Base-by-base conservation (phyloP, 2,329 filamentous ascomycete species). In the Ascochyta fabae region DNA sequence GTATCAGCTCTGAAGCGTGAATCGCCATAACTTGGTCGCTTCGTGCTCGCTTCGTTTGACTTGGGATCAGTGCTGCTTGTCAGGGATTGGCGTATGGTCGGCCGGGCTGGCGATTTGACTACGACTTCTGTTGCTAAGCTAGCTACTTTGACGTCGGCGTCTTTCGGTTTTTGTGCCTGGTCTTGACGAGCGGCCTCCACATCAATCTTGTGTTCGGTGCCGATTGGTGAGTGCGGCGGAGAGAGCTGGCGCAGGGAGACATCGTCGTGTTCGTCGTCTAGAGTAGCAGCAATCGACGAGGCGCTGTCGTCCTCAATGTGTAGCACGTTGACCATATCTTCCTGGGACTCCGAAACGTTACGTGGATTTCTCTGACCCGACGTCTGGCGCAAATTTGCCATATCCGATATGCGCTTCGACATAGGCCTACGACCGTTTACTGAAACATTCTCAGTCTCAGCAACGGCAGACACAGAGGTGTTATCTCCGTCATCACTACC, bases 231-330 rank as follows among this genome's bases (percentile, higher is more conserved):
- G 13, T 62, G 59, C 15, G 64, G 54, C 15, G 65, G 66, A 6
- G 73, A 72, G 1, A 75, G 53, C 7, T 68, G 56, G 16, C 68
- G 67, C 24, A 75, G 33, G 2, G 75, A 75, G 6, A 71, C 58
- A 10, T 74, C 67, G n/a, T 82, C 81, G 24, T 61, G 33, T 26
- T 87, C 82, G 53, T 89, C 87, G 15, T 88, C 87, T 65, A 88
- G 83, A 0, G 79, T 81, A 23, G 80, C 80, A 13, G 77, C 80
- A 42, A 81, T 59, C n/a, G 80, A 82, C 10, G 80, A 82, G n/a
- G 73, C 75, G 33, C 72, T 67, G 55, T 81, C 76, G 57, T 77
- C 71, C 15, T 78, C 71, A 31, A 73, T 58, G 41, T 74, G 57
- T 19, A 68, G 64, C 13, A 69, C 48, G 15, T 68, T 68, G 13